These are phyloP conservation scores for Zymoseptoria crescenta DNA, from an alignment of 2,329 filamentous ascomycete species.

Conservation along the genomic window DNA sequence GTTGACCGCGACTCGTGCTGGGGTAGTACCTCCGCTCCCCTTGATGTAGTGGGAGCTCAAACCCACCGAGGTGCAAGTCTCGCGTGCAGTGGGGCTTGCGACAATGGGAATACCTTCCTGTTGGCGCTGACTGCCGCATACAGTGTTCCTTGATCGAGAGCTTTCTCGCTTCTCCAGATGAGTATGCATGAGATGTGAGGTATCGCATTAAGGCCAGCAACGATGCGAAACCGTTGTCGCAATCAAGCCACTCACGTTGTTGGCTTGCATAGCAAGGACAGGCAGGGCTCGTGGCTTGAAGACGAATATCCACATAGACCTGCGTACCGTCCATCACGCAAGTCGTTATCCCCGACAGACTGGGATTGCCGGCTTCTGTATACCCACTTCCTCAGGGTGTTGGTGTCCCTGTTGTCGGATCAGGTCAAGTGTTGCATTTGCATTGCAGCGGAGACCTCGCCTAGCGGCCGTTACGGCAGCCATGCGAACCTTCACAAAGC, in stretches of 20 bases:
- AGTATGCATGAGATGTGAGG: too few species aligned
- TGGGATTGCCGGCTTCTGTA: background rate
- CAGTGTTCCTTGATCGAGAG: background rate
- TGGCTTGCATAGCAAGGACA: background rate
- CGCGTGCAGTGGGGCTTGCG: too few species aligned
- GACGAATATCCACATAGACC: background rate
- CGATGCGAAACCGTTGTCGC: background rate
- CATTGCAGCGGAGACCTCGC: background rate
- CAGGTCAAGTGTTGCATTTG: background rate
- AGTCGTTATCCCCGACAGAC: background rate
- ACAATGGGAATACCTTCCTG: too few species aligned
- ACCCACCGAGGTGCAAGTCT: too few species aligned
- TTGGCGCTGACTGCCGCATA: background rate
- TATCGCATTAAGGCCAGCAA: background rate
- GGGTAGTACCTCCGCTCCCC: too few species aligned
- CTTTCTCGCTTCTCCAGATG: background rate
- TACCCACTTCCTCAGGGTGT: background rate
- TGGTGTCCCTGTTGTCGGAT: background rate
- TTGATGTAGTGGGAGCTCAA: too few species aligned
- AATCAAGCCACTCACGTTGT: background rate
- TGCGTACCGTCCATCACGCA: background rate
- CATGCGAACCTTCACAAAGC: background rate
- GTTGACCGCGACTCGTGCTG: background rate
- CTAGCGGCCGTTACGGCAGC: background rate
- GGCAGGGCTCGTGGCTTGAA: background rate